These are phyloP conservation scores for Coprinellus aureogranulatus DNA, from an alignment of 768 basidiomycete species.

Conservation along the genomic window DNA sequence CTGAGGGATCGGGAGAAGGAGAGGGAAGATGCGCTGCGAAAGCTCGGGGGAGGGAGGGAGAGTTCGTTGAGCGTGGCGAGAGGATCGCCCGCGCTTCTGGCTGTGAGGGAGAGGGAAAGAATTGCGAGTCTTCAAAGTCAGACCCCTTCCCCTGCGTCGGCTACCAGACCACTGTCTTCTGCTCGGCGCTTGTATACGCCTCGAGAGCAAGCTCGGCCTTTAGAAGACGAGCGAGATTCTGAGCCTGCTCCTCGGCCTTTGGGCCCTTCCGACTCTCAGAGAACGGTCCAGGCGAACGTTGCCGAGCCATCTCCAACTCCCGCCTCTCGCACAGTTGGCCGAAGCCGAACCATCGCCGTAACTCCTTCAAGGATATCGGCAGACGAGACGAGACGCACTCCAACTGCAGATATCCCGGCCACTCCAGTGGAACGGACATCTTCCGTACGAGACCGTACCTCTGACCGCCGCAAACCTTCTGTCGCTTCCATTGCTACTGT, in stretches of 20 bases:
- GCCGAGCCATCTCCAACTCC: conserved; percentile 15
- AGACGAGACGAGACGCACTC: conserved; percentile 41
- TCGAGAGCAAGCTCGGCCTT: conserved; percentile 51
- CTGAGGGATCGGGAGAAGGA: conserved; percentile 16
- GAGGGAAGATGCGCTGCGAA: conserved; percentile 13
- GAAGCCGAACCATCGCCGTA: conserved; percentile 45
- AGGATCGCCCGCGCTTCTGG: neutral
- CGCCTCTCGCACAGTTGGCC: conserved; percentile 28
- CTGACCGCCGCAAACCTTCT: conserved; percentile 29
- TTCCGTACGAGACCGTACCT: conserved; percentile 10
- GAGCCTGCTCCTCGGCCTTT: neutral
- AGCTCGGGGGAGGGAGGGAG: conserved; percentile 23
- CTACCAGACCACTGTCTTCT: conserved; percentile 6
- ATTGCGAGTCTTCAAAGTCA: conserved; percentile 19
- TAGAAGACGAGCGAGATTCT: conserved; percentile 12
- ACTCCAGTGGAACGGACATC: conserved; percentile 7
- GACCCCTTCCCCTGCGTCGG: conserved; percentile 22
- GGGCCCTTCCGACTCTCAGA: conserved; percentile 35
- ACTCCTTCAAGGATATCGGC: conserved; percentile 57
- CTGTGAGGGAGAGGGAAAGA: conserved; percentile 15
- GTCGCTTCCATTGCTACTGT: conserved; percentile 36
- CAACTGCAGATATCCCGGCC: conserved; percentile 3
- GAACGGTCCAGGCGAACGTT: conserved; percentile 31
- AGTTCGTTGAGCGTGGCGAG: conserved; percentile 1
- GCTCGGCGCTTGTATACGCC: conserved; percentile 57